Percentiles rank a stretch among this genome's conserved stretches.
phyloP scores from a whole-genome alignment of 2,329 filamentous ascomycete genomes.

The Rhinocladiella similis region DNA sequence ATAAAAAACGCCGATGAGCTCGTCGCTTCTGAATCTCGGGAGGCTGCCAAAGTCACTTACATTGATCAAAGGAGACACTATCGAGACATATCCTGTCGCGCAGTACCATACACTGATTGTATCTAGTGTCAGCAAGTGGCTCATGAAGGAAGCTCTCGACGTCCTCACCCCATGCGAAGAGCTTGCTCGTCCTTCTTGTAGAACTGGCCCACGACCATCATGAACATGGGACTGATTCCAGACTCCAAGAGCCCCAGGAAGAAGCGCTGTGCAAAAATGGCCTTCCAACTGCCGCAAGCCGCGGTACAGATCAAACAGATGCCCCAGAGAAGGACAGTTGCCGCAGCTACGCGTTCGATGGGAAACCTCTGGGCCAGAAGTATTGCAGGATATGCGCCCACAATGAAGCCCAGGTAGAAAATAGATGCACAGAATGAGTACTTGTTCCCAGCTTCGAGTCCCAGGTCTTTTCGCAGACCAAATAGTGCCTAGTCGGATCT shows the following conservation, averaged over 20 bases:
- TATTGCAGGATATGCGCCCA: constrained; percentile 71
- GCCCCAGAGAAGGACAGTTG: constrained; percentile 65
- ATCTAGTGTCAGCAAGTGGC: not conserved
- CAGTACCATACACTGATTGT: constrained; percentile 62
- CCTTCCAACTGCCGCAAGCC: constrained; percentile 61
- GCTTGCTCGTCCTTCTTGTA: constrained; percentile 67
- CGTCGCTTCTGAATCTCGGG: too few relatives aligned
- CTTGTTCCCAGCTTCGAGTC: constrained; percentile 41
- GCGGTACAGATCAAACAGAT: constrained; percentile 69
- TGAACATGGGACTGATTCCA: constrained; percentile 65
- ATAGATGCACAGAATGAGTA: constrained; percentile 35
- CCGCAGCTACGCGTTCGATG: constrained; percentile 62
- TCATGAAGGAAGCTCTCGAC: not conserved
- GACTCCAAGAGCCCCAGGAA: constrained; percentile 62
- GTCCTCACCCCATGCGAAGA: constrained; percentile 58
- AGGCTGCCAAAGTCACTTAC: too few relatives aligned
- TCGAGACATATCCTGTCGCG: constrained; percentile 42
- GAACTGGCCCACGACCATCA: constrained; percentile 61
- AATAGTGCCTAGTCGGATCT: constrained; percentile 38
- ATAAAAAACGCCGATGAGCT: too few relatives aligned
- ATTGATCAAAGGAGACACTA: constrained; percentile 57
- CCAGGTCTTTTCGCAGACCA: constrained; percentile 42
- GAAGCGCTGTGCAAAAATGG: constrained; percentile 66
- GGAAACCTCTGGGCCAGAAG: constrained; percentile 68
- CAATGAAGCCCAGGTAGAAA: constrained; percentile 75